A percentile compares a stretch with the other conserved stretches of the same genome.
Conservation (phyloP, 2,329 filamentous ascomycete genomes). For the Xylaria sp. region DNA sequence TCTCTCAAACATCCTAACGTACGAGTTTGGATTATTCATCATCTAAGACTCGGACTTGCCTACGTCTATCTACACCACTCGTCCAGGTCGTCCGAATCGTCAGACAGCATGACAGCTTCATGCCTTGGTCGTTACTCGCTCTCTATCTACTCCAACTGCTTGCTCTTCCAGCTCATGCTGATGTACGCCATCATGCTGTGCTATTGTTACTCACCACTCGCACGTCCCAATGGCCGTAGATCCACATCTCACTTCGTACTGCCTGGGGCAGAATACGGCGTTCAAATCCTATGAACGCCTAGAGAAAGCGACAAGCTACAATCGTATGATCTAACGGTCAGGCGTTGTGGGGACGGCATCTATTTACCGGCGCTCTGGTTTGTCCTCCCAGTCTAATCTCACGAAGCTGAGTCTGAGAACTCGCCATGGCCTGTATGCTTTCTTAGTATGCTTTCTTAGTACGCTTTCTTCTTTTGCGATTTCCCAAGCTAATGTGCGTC, state of each 20-base stretch:
- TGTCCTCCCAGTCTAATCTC: neutral
- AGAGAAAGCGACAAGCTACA: constrained; percentile 1
- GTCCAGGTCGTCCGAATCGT: neutral
- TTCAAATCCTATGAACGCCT: constrained; percentile 10
- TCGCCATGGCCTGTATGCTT: neutral
- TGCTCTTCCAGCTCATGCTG: constrained; percentile 6
- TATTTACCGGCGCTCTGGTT: neutral
- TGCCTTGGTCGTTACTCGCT: neutral
- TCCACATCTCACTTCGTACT: constrained; percentile 9
- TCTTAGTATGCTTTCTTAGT: neutral
- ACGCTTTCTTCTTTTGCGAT: neutral
- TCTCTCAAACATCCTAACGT: too few species aligned
- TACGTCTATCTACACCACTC: neutral
- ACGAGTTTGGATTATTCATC: neutral
- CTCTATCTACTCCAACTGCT: constrained; percentile 11
- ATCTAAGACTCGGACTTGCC: neutral
- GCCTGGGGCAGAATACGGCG: neutral
- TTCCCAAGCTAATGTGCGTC: neutral
- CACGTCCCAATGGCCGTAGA: neutral
- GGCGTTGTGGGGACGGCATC: constrained; percentile 1
- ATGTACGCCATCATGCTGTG: constrained; percentile 14
- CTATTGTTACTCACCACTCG: constrained; percentile 22
- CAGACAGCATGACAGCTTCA: constrained; percentile 1
- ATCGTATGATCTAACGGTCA: constrained; percentile 26
- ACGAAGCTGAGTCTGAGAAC: constrained; percentile 4